These are phyloP conservation scores for Pythium diclinum DNA, from an alignment of 352 stramenopile species.

Conservation along the genomic window DNA sequence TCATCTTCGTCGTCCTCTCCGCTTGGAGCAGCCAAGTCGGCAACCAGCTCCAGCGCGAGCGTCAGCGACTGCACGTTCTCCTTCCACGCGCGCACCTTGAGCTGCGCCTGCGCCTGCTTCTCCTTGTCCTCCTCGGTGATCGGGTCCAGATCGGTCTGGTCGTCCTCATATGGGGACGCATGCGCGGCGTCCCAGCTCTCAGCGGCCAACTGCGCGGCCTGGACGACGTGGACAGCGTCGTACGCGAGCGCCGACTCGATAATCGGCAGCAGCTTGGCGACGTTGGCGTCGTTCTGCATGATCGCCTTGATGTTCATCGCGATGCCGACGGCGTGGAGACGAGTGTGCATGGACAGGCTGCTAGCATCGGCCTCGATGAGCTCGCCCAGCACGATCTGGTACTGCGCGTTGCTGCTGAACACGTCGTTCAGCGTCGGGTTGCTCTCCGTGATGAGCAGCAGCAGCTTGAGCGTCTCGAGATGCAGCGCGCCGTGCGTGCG, in stretches of 20 bases:
- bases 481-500: constrained; percentile 53
- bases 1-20: constrained; percentile 63
- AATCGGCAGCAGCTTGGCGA: constrained; percentile 63
- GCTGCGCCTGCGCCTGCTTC: constrained; percentile 57
- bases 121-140: constrained; percentile 59
- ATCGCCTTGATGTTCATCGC: constrained; percentile 77
- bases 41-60: constrained; percentile 72
- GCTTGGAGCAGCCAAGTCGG: constrained; percentile 50
- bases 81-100: constrained; percentile 71
- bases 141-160: constrained; percentile 56
- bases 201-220: constrained; percentile 65
- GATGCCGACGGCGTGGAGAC: constrained; percentile 66
- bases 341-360: constrained; percentile 39
- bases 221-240: constrained; percentile 69
- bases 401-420: constrained; percentile 51
- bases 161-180: constrained; percentile 57
- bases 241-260: constrained; percentile 75
- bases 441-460: constrained; percentile 79
- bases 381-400: constrained; percentile 66
- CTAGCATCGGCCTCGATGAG: constrained; percentile 56
- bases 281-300: constrained; percentile 70
- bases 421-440: constrained; percentile 76
- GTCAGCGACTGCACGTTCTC: constrained; percentile 79
- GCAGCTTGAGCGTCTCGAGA: constrained; percentile 74
- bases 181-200: constrained; percentile 61